A percentile compares a stretch with the other conserved stretches of the same genome.
These are phyloP conservation scores for Zalerion maritima DNA, from an alignment of 495 filamentous ascomycete species.

Conservation along the genomic window DNA sequence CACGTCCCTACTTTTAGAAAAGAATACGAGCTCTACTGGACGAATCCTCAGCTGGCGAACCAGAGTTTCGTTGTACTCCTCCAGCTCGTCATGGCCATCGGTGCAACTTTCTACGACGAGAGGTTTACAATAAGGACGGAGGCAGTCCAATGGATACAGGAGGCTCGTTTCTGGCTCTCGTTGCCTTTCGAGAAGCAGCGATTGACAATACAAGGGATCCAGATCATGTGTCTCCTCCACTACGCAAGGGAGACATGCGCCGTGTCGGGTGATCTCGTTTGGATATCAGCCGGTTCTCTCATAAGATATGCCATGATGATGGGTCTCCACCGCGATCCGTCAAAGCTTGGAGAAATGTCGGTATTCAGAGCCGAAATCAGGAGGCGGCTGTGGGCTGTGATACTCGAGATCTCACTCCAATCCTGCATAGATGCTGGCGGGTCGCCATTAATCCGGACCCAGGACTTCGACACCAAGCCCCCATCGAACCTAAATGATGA, in stretches of 20 bases:
- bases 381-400: conserved; percentile 53
- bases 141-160: conserved; percentile 46
- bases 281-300: conserved; percentile 43
- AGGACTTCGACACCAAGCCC: conserved; percentile 43
- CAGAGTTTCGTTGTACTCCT: conserved; percentile 41
- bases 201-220: conserved; percentile 38
- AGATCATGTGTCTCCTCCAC: conserved; percentile 45
- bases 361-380: conserved; percentile 46
- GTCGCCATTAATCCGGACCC: conserved; percentile 35
- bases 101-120: conserved; percentile 39
- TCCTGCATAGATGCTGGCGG: conserved; percentile 45
- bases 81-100: conserved; percentile 50
- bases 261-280: conserved; percentile 40
- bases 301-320: conserved; percentile 45
- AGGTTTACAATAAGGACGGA: conserved; percentile 29
- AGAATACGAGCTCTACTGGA: conserved; percentile 34
- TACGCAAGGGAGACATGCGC: conserved; percentile 40
- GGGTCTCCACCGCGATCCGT: conserved; percentile 47
- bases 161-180: conserved; percentile 48
- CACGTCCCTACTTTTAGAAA: conserved; percentile 34
- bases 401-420: conserved; percentile 46
- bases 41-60: conserved; percentile 8
- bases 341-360: conserved; percentile 23
- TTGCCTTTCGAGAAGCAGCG: conserved; percentile 37
- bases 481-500: conserved; percentile 38